Base-by-base conservation (phyloP, 108 stramenopile genomes). In the Cyclostephanos tholiformis region DNA sequence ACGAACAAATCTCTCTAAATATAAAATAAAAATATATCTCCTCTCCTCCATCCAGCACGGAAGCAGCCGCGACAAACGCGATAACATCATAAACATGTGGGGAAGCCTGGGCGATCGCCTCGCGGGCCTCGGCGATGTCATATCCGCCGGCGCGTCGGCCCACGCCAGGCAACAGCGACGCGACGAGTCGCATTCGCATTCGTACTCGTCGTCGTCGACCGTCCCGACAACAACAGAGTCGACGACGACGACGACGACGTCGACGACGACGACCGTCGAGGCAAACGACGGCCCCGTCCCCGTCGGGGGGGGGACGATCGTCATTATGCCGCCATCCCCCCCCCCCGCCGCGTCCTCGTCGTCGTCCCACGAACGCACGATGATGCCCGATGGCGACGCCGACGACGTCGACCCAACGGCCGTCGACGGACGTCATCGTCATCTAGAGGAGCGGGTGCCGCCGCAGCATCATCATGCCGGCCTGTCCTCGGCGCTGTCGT, bases 101-200 rank as follows among this genome's bases (percentile, higher is more conserved):
- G 51, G 63, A 29, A 67, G 35, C 39, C 71, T 79, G n/a, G 71
- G 78, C 27, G 78, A 79, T 57, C 63, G 50, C 10, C 71, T 79
- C 39, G 78, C 78, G 49, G 64, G 64, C 22, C 64, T 79, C 20
- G 79, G 79, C 64, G 79, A 80, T 13, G 64, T 60, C 0, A 50
- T 80, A 7, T 73, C 72, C 22, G 46, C 65, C 16, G 43, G 35
- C 17, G 66, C 66, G 65, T 56, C 71, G 22, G 58, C 69, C 22
- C 77, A 78, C 36, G 65, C 64, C 29, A 66, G 71, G 25, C 70
- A 49, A 1, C 30, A 32, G n/a, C 50, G 46, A n/a, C 51, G 65
- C 4, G 52, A 70, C 49, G 36, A 59, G 11, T 43, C 9, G 13
- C 56, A 12, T 17, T 5, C 59, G n/a, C 8, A n/a, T 27, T 17